Conservation (phyloP, 192 early-diverging fungal genomes). For the Backusella parvicylindrica region DNA sequence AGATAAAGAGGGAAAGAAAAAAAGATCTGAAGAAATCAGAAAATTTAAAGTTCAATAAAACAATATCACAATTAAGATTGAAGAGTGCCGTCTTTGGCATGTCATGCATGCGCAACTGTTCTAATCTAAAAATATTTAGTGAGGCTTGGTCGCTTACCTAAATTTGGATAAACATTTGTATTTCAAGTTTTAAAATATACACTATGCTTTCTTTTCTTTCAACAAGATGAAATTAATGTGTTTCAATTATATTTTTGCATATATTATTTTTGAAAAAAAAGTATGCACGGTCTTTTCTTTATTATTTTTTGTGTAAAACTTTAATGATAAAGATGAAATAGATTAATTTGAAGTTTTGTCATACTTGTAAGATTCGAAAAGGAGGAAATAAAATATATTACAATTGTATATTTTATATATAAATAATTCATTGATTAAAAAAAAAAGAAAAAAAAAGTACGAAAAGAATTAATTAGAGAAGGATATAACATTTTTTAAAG, state of each 20-base stretch:
- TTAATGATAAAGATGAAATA: background rate
- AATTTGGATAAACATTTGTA: background rate
- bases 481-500: no score
- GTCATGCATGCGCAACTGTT: background rate
- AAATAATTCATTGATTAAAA: background rate
- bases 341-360: background rate
- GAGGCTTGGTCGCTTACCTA: background rate
- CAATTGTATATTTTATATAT: background rate
- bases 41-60: background rate
- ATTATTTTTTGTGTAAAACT: background rate
- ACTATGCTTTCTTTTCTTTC: background rate
- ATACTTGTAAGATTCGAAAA: background rate
- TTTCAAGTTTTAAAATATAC: no score
- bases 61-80: background rate
- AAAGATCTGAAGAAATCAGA: background rate
- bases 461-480: background rate
- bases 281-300: no score
- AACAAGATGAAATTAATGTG: background rate
- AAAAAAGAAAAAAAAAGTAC: background rate
- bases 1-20: background rate
- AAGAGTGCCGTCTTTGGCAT: background rate
- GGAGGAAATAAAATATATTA: background rate
- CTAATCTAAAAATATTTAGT: background rate
- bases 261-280: no score
- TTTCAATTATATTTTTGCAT: no score